Conservation (phyloP, 805 yeast species). For the Alloascoidea hylecoeti region DNA sequence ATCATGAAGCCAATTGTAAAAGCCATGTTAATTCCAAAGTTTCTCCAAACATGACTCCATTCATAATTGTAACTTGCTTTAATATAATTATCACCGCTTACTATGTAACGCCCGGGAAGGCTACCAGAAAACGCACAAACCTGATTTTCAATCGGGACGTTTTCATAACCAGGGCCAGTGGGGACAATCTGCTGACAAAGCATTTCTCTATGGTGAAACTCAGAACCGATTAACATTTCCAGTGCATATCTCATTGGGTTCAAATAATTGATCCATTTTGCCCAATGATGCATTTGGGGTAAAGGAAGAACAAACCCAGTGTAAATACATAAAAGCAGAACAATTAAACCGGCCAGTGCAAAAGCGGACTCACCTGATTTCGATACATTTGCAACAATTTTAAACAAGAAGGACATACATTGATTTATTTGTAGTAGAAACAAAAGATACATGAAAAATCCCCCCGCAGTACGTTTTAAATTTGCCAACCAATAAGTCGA, state of each 20-base stretch:
- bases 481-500: constrained; percentile 43
- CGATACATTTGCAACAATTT: constrained; percentile 34
- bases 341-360: constrained; percentile 39
- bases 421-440: constrained; percentile 28
- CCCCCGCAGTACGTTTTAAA: constrained; percentile 32
- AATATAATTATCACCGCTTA: constrained; percentile 49
- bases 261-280: constrained; percentile 46
- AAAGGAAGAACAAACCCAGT: constrained; percentile 36
- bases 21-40: constrained; percentile 52
- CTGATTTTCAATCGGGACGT: constrained; percentile 20
- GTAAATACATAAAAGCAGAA: constrained; percentile 38
- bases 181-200: constrained; percentile 43
- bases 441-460: constrained; percentile 36
- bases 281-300: constrained; percentile 56
- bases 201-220: constrained; percentile 43
- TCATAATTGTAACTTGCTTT: constrained; percentile 31
- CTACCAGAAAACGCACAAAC: constrained; percentile 56
- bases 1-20: constrained; percentile 25
- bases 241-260: constrained; percentile 45
- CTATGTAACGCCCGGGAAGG: constrained; percentile 34
- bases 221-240: constrained; percentile 52
- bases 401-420: constrained; percentile 37
- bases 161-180: constrained; percentile 36
- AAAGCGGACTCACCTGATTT: constrained; percentile 42
- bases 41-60: constrained; percentile 63